These are phyloP conservation scores for Leucogyrophana mollusca DNA, from an alignment of 768 basidiomycete genomes.

Conservation along the genomic window DNA sequence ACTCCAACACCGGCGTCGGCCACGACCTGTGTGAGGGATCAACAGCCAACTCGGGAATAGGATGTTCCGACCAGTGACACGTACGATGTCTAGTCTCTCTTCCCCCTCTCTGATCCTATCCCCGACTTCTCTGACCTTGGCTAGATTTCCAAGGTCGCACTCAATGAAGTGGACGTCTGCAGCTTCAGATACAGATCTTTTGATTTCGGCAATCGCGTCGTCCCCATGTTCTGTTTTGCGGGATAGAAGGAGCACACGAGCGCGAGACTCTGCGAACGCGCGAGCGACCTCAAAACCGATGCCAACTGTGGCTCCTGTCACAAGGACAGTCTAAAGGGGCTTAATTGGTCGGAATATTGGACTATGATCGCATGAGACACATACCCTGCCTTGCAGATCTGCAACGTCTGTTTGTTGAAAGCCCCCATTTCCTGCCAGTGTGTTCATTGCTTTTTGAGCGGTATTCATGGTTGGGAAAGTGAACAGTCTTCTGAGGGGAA, in stretches of 20 bases:
- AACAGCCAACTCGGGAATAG: neutral
- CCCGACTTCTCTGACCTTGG: slow-evolving; percentile 23
- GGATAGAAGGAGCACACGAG: slow-evolving; percentile 25
- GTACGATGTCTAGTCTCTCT: slow-evolving; percentile 15
- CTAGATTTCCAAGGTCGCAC: slow-evolving; percentile 27
- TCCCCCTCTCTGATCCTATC: slow-evolving; percentile 20
- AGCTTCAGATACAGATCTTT: slow-evolving; percentile 1
- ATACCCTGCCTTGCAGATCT: slow-evolving; percentile 6
- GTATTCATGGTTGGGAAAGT: neutral
- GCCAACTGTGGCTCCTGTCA: slow-evolving; percentile 28
- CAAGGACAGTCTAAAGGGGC: slow-evolving; percentile 21
- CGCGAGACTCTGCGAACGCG: slow-evolving; percentile 23
- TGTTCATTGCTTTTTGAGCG: slow-evolving; percentile 2
- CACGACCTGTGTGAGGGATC: slow-evolving; percentile 17
- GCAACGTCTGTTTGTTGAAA: slow-evolving; percentile 1
- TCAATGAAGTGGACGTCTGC: slow-evolving; percentile 21
- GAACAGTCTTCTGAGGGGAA: neutral
- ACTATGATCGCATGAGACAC: neutral
- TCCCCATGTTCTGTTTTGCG: slow-evolving; percentile 21
- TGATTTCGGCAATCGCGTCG: slow-evolving; percentile 22
- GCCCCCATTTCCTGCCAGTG: slow-evolving; percentile 1
- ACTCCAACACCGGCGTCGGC: slow-evolving; percentile 28
- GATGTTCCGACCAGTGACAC: neutral
- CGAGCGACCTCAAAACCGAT: slow-evolving; percentile 31
- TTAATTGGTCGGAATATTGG: neutral